Base-by-base conservation (phyloP, 2,329 filamentous ascomycete genomes). In the Gyromitra esculenta region DNA sequence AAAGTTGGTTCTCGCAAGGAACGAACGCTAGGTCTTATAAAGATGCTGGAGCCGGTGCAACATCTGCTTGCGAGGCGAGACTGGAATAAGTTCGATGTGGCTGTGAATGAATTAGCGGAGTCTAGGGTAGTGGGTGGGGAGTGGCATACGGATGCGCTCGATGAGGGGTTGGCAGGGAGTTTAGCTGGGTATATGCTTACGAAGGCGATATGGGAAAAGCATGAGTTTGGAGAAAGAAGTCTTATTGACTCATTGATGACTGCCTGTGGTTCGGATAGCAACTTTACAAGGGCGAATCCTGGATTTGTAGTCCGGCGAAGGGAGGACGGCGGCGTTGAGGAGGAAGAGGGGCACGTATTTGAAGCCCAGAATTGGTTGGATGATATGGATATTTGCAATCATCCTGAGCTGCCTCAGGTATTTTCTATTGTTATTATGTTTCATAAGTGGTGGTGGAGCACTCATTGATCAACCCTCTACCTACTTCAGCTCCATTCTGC, bases 371-470 rank as follows among this genome's bases (percentile, higher is more conserved):
- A 74, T 25, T 68, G 68, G 63, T 43, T 77, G 43, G 52, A 64
- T 31, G 74, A 78, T 62, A 77, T 72, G 48, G 76, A 78, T 62
- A 69, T 78, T 13, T 78, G 76, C 21, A 63, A 66, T 50, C 67
- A 72, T 18, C 76, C 76, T 11, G 76, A 78, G 43, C 21, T 78
- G 15, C 64, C 75, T 45, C 67, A 67, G 31, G 76, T 78, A 65
- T 8, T 35, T 52, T 43, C 2, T 37, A 13, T 60, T 7, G 9
- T 21, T 11, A 9, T 31, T 18, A 25, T 5, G 7, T 7, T 13
- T 41, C 9, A 5, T n/a, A 11, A 15, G 5, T 11, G 21, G 13
- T 18, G 13, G 13, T 73, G 1, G 50, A 48, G 59, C 5, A 15
- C 7, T 39, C 54, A 31, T 56, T 41, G 11, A 45, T 41, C 59